Conservation (phyloP, 1,139 yeast species). For the Yamadazyma dendronema region DNA sequence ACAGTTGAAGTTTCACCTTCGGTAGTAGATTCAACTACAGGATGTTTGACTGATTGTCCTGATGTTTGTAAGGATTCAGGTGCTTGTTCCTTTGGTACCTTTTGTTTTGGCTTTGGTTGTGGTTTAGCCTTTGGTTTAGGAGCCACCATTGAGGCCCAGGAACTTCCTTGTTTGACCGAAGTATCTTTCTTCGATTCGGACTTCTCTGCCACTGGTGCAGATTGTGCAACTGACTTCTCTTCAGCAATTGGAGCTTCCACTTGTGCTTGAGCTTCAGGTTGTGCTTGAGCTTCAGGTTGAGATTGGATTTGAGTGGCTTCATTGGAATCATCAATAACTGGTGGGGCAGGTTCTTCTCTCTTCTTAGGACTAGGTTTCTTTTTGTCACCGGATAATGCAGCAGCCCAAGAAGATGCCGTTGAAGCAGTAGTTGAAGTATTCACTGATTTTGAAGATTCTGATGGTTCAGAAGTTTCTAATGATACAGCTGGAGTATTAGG, state of each 20-base stretch:
- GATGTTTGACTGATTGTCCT: conserved; percentile 6
- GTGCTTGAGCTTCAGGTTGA: conserved; percentile 10
- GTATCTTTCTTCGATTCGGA: conserved; percentile 3
- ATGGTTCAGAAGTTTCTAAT: conserved; percentile 5
- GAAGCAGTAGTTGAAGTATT: conserved; percentile 19
- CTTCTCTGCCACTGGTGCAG: conserved; percentile 3
- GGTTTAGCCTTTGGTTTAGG: conserved; percentile 40
- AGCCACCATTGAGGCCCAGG: conserved; percentile 63
- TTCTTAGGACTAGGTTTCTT: conserved; percentile 24
- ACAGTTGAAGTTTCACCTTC: conserved; percentile 13
- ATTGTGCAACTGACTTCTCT: conserved; percentile 3
- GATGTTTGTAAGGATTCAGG: background rate
- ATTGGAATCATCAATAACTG: conserved; percentile 11
- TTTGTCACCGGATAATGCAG: conserved; percentile 43
- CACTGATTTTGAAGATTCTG: conserved; percentile 18
- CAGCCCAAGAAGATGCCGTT: conserved; percentile 47
- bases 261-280: conserved; percentile 24
- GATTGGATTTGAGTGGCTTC: conserved; percentile 3
- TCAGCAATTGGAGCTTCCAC: background rate
- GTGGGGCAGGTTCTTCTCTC: conserved; percentile 14
- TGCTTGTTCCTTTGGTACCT: conserved; percentile 11
- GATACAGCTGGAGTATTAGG: conserved; percentile 4
- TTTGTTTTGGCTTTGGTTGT: conserved; percentile 21
- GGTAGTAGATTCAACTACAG: conserved; percentile 7
- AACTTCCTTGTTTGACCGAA: conserved; percentile 14